Conservation (phyloP, 768 basidiomycete species). For the Termitomyces sp. region DNA sequence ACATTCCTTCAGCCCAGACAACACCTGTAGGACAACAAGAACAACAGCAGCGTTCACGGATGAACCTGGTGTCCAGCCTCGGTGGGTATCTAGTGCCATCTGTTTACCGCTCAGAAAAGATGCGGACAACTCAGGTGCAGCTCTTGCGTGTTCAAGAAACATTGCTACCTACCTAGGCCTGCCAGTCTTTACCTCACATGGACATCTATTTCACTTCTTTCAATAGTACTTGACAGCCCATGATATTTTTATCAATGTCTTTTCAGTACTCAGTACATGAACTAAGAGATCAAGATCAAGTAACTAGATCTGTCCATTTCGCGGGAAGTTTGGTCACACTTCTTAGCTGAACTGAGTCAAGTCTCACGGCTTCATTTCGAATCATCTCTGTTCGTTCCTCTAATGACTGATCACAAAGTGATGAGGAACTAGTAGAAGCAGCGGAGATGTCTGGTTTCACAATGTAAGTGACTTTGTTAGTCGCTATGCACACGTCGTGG, state of each 20-base stretch:
- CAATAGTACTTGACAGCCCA: not conserved
- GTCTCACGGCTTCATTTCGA: not conserved
- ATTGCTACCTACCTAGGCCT: not conserved
- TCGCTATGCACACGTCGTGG: not conserved
- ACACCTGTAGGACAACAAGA: slow-evolving; percentile 17
- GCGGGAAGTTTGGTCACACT: too few relatives aligned
- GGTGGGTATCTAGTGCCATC: slow-evolving; percentile 48
- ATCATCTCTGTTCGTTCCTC: not conserved
- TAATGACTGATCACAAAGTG: not conserved
- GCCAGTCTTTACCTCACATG: not conserved
- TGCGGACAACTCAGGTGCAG: slow-evolving; percentile 35
- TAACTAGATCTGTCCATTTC: too few relatives aligned
- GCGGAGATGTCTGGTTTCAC: not conserved
- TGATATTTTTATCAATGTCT: not conserved
- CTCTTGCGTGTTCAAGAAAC: slow-evolving; percentile 15
- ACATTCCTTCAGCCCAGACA: slow-evolving; percentile 12
- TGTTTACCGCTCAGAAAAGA: slow-evolving; percentile 41
- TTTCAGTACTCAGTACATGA: not conserved
- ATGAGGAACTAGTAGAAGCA: not conserved
- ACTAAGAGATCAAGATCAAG: too few relatives aligned
- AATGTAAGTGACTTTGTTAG: not conserved
- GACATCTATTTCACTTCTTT: not conserved
- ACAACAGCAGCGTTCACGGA: slow-evolving; percentile 20
- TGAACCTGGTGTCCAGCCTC: slow-evolving; percentile 33
- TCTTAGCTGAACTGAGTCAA: too few relatives aligned